Evolutionary conservation across 2,329 filamentous ascomycete species (phyloP).

Genomic region (Arthroderma uncinatum): DNA sequence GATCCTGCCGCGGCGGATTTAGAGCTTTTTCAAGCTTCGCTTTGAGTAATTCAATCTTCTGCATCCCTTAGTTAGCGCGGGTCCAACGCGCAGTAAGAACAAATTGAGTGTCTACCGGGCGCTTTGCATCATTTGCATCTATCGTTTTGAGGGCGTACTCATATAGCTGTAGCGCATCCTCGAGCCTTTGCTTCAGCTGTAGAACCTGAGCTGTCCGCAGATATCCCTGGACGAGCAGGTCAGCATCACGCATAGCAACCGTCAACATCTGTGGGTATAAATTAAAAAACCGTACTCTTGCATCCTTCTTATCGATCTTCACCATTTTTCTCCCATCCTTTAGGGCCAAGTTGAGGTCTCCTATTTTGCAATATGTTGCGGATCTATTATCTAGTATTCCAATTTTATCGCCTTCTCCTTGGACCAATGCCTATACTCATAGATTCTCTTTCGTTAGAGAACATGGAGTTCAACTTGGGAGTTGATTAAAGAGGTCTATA

Average conservation of each 20-base stretch:
- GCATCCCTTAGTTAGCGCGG: neutral
- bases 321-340: slow-evolving; percentile 50
- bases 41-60: slow-evolving; percentile 39
- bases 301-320: slow-evolving; percentile 38
- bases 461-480: slow-evolving; percentile 1
- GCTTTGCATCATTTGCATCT: slow-evolving; percentile 28
- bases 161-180: slow-evolving; percentile 47
- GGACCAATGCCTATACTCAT: slow-evolving; percentile 27
- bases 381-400: slow-evolving; percentile 45
- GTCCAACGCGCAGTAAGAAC: slow-evolving; percentile 7
- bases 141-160: slow-evolving; percentile 47
- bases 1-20: slow-evolving; percentile 30
- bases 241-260: neutral
- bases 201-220: slow-evolving; percentile 43
- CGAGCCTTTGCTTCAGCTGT: slow-evolving; percentile 37
- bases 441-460: neutral
- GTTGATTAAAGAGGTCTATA: neutral
- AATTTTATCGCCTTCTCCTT: slow-evolving; percentile 25
- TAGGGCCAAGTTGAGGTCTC: slow-evolving; percentile 41
- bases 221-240: slow-evolving; percentile 36
- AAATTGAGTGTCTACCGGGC: slow-evolving; percentile 18
- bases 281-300: slow-evolving; percentile 30
- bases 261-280: neutral
- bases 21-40: slow-evolving; percentile 30
- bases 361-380: slow-evolving; percentile 44